Base-by-base conservation (phyloP, 192 early-diverging fungal species). In the Jimgerdemannia flammicorona region DNA sequence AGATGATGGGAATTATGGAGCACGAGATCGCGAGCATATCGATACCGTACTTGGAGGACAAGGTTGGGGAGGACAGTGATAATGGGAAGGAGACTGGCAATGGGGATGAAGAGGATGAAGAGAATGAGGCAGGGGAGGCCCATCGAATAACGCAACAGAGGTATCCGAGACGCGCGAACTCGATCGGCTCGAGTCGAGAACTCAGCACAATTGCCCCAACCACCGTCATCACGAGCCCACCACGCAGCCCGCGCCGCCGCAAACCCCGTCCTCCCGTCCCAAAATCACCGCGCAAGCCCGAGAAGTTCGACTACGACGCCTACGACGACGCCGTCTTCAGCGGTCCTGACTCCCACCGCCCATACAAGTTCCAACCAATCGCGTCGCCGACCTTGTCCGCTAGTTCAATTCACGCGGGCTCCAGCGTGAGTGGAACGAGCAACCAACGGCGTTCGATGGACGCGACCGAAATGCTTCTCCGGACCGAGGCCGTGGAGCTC, bases 1-100 rank as follows among this genome's bases (percentile, higher is more conserved):
- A 94, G 77, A 92, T 90, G 90, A 92, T 94, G 87, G 93, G 92
- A 6, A 88, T 93, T 43, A 90, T 88, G 84, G 84, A 88, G 67
- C 84, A 90, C 66, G 85, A 89, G 49, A 88, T 88, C 3, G 81
- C 84, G 2, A 79, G 75, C 41, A 85, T 87, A 3, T 81, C 83
- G 20, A 82, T 91, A 17, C 90, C 90, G 4, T 84, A 84, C 54
- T 72, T 91, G 17, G 73, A 76, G 10, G 80, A 71, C 14, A 14
- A 59, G 49, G 49, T 59, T 68, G 19, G 6, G 6, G 40, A 40
- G 9, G 19, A 20, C 49, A 68, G 2, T 8, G 29, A 68, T 68
- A 9, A 68, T 68, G 40, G 67, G 9, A 68, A 40, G 9, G 19
- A 20, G 6, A 19, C 67, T 0, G 18, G 19, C 67, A 19, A 68